These are phyloP conservation scores for Allantophomopsis lycopodina DNA, from an alignment of 2,329 filamentous ascomycete species.

Conservation along the genomic window DNA sequence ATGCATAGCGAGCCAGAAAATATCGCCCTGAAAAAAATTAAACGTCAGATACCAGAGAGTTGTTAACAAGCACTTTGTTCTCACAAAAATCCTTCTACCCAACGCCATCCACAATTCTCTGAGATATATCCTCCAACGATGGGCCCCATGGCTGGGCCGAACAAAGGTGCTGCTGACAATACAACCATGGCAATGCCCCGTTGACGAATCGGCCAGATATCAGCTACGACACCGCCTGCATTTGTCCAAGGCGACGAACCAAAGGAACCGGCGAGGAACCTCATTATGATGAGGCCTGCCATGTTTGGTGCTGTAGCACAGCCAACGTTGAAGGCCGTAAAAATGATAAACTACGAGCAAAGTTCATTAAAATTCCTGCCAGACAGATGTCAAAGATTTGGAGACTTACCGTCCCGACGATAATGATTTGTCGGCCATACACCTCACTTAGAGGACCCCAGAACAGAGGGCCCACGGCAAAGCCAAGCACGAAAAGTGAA, in stretches of 20 bases:
- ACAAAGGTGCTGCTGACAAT: conserved; percentile 1
- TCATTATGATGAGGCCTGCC: conserved; percentile 7
- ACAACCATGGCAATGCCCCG: conserved; percentile 4
- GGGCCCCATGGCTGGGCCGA: conserved; percentile 10
- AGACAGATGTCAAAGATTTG: too few species aligned
- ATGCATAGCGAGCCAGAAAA: conserved; percentile 49
- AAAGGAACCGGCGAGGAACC: conserved; percentile 12
- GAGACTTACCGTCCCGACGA: conserved; percentile 38
- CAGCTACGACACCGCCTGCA: conserved; percentile 8
- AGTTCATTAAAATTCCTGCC: too few species aligned
- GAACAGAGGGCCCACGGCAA: conserved; percentile 46
- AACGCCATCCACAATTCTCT: conserved; percentile 49
- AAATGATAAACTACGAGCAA: too few species aligned
- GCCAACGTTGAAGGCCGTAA: conserved; percentile 23
- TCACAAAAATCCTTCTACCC: conserved; percentile 51
- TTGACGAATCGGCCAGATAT: conserved; percentile 8
- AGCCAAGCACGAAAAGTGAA: conserved; percentile 42
- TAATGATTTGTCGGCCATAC: conserved; percentile 42
- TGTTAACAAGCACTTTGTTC: too few species aligned
- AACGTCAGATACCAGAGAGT: too few species aligned
- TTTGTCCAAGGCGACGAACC: conserved; percentile 12
- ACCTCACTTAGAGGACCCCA: conserved; percentile 49
- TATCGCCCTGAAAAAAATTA: too few species aligned
- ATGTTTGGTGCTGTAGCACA: conserved; percentile 18
- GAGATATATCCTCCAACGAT: conserved; percentile 43